Conservation (phyloP, 2,329 filamentous ascomycete species). For the Aspergillus brunneoviolaceus region DNA sequence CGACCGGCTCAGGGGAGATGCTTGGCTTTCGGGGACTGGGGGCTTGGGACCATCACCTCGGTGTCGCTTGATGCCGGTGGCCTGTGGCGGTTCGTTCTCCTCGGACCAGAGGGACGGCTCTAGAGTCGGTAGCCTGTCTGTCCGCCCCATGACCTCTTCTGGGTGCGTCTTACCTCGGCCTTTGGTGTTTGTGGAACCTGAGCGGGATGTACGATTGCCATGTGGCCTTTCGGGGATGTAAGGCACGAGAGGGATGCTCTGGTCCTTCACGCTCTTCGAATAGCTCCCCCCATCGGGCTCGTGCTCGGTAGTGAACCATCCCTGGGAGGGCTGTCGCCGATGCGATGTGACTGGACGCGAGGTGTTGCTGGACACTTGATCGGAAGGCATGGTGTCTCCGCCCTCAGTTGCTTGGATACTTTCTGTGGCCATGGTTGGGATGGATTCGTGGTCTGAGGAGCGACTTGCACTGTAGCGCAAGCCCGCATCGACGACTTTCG, state of each 20-base stretch:
- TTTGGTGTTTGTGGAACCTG: slow-evolving; percentile 28
- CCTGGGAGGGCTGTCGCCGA: slow-evolving; percentile 16
- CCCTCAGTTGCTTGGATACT: slow-evolving; percentile 12
- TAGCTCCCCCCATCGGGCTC: slow-evolving; percentile 13
- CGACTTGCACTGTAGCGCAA: background rate
- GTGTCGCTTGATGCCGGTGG: slow-evolving; percentile 6
- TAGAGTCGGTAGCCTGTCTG: slow-evolving; percentile 13
- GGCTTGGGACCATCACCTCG: slow-evolving; percentile 9
- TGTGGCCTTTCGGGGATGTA: slow-evolving; percentile 34
- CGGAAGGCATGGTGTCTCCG: slow-evolving; percentile 12
- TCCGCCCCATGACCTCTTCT: slow-evolving; percentile 11
- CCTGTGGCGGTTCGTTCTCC: slow-evolving; percentile 4
- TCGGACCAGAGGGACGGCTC: slow-evolving; percentile 12
- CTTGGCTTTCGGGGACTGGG: slow-evolving; percentile 19
- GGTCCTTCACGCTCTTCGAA: background rate
- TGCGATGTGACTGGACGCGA: slow-evolving; percentile 23
- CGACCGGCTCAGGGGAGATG: slow-evolving; percentile 30
- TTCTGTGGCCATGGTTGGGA: slow-evolving; percentile 19
- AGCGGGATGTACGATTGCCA: slow-evolving; percentile 18
- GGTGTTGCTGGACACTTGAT: slow-evolving; percentile 18
- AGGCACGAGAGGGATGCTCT: background rate
- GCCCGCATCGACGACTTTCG: background rate
- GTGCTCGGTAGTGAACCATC: slow-evolving; percentile 8
- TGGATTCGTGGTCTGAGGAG: background rate
- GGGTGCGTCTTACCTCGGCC: slow-evolving; percentile 11